These are phyloP conservation scores for Chrysosphaeria jannelii DNA, from an alignment of 2,329 filamentous ascomycete species.

Conservation along the genomic window DNA sequence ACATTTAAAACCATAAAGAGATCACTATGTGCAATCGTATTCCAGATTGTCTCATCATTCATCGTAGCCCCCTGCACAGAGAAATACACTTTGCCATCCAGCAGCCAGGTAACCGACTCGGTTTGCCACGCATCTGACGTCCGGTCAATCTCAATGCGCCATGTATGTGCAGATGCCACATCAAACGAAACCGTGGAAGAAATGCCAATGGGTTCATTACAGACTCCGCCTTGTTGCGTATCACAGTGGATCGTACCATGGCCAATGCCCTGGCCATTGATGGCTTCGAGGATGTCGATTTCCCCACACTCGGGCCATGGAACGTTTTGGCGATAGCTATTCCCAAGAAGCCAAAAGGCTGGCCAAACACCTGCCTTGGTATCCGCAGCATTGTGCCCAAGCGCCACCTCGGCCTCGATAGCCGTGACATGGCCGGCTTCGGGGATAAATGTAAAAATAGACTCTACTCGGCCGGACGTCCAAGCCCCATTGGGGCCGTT, in stretches of 20 bases:
- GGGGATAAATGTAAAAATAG: conserved; percentile 14
- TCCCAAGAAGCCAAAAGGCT: conserved; percentile 22
- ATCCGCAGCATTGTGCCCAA: conserved; percentile 10
- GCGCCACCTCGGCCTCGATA: conserved; percentile 13
- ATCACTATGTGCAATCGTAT: conserved; percentile 12
- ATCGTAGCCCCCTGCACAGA: conserved; percentile 13
- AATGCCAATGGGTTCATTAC: conserved; percentile 16
- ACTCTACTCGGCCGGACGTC: conserved; percentile 22
- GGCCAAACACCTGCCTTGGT: conserved; percentile 23
- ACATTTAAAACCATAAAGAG: conserved; percentile 18
- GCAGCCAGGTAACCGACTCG: conserved; percentile 18
- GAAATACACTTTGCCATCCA: conserved; percentile 15
- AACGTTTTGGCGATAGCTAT: conserved; percentile 13
- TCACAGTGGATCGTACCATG: conserved; percentile 20
- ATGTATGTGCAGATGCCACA: conserved; percentile 14
- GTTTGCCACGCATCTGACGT: conserved; percentile 13
- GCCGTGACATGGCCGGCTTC: conserved; percentile 12
- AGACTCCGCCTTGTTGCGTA: conserved; percentile 13
- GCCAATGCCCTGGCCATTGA: conserved; percentile 14
- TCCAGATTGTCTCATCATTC: conserved; percentile 14
- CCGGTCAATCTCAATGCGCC: conserved; percentile 17
- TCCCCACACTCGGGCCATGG: conserved; percentile 19
- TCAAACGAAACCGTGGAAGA: conserved; percentile 6
- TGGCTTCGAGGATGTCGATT: conserved; percentile 21
- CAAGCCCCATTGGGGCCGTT: conserved; percentile 10